phyloP scores from a whole-genome alignment of 495 filamentous ascomycete species.

The Podospora australis region DNA sequence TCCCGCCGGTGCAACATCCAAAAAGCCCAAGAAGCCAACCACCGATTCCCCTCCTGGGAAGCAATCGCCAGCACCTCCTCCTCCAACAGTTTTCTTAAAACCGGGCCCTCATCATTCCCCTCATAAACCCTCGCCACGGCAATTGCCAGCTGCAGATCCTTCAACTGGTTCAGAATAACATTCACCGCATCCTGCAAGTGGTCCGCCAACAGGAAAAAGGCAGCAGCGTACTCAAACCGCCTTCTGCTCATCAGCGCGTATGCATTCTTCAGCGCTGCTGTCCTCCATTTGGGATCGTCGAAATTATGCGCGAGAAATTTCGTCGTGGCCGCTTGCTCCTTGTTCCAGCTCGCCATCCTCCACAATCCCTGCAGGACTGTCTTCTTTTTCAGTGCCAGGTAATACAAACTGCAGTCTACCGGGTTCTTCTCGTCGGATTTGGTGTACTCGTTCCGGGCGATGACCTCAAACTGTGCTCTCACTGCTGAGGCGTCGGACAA shows the following conservation, averaged over 20 bases:
- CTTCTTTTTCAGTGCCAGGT: constrained; percentile 88
- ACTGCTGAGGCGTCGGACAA: constrained; percentile 68
- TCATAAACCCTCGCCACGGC: constrained; percentile 84
- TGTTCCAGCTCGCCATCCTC: constrained; percentile 90
- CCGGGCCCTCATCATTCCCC: constrained; percentile 72
- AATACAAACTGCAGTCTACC: constrained; percentile 88
- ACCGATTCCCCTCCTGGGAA: constrained; percentile 74
- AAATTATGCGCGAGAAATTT: constrained; percentile 83
- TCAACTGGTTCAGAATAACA: constrained; percentile 75
- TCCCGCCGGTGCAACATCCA: constrained; percentile 83
- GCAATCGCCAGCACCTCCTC: constrained; percentile 76
- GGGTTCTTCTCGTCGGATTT: constrained; percentile 84
- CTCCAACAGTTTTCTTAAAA: constrained; percentile 66
- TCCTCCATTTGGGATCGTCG: constrained; percentile 76
- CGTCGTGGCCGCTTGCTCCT: constrained; percentile 73
- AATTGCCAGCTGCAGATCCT: constrained; percentile 86
- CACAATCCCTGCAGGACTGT: constrained; percentile 85
- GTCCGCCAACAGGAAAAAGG: constrained; percentile 91
- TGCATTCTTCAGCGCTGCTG: constrained; percentile 89
- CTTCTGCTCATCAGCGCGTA: constrained; percentile 92
- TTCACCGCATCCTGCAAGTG: constrained; percentile 77
- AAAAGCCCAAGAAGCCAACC: constrained; percentile 94
- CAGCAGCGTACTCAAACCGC: constrained; percentile 89
- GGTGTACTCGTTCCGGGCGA: constrained; percentile 91
- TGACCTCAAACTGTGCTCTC: constrained; percentile 72